These are phyloP conservation scores for Fusarium irregulare DNA, from an alignment of 2,329 filamentous ascomycete genomes.

Conservation along the genomic window DNA sequence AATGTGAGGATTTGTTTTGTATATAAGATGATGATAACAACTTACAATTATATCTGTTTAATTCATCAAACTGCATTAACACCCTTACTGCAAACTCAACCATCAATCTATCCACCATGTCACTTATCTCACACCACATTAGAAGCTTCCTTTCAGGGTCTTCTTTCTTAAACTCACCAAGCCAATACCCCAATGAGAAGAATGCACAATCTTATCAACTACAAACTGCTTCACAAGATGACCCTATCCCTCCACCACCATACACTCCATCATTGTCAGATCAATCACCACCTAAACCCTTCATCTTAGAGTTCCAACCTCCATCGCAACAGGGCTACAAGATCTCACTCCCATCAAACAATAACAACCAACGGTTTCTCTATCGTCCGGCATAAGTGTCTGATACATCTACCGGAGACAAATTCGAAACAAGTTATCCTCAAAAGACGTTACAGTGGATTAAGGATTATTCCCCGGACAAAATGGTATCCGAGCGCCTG, in stretches of 20 bases:
- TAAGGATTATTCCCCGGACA: not conserved
- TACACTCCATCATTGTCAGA: slow-evolving; percentile 2
- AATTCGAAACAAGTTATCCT: not conserved
- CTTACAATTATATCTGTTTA: fast-evolving
- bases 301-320: slow-evolving; percentile 21
- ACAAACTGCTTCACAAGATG: not conserved
- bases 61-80: not conserved
- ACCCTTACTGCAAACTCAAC: not conserved
- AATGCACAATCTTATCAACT: slow-evolving; percentile 1
- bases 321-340: slow-evolving; percentile 10
- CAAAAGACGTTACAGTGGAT: slow-evolving; percentile 1
- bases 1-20: not conserved
- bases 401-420: not conserved
- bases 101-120: not conserved
- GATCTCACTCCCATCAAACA: not conserved
- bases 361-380: slow-evolving; percentile 7
- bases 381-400: not conserved
- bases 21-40: not conserved
- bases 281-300: slow-evolving; percentile 1
- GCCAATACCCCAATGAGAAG: slow-evolving; percentile 1
- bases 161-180: not conserved
- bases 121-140: slow-evolving; percentile 8
- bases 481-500: not conserved
- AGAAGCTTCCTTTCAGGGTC: slow-evolving; percentile 7
- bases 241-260: slow-evolving; percentile 1